Evolutionary conservation across 2,329 filamentous ascomycete genomes (phyloP), one percentile per base, ranked within the genome.

Genomic region (Didymella keratinophila): DNA sequence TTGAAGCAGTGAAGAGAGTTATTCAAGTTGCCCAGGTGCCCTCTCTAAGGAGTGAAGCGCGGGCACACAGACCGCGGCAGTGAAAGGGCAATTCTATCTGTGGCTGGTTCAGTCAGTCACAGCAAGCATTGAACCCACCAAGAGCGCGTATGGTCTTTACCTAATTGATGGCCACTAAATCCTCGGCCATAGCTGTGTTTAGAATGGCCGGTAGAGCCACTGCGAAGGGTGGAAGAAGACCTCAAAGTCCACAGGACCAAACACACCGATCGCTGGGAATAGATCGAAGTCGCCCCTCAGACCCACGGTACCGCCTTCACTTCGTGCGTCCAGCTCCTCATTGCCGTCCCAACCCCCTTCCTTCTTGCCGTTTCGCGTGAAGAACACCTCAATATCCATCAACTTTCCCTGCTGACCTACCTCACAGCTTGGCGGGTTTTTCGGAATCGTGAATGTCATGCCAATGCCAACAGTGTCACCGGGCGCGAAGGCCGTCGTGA

Each of bases 381-480:
- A 86, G 76, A 93, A 93, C 0, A 89, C 80, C 44, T 87, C 82
- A 3, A 86, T 83, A 58, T 80, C 78, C 23, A 86, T 75, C 46
- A 63, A 60, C 64, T 53, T 59, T 16, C 58, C 63, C 56, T 61
- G 64, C 62, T 60, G 71, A 28, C 36, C 55, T 56, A 67, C 62
- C 32, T 71, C 69, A 59, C 78, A 75, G 4, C 62, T 65, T 6
- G 76, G 76, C 71, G 77, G 62, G 66, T 74, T 65, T 65, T 56
- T 74, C 62, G 58, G 77, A 21, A 80, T 72, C 6, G 70, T 65
- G 60, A 92, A 86, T 2, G 79, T 84, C 83, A 93, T 90, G 3
- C 91, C 91, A 14, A 94, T 77, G 0, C 91, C 91, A 10, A 91
- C 82, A 5, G 85, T 87, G 67, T 92, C 86, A 16, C 88, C 89